Evolutionary conservation across 1,284 basidiomycete genomes (phyloP), one percentile per base, ranked within the genome.

Genomic region (Stygiomarasmius scandens): DNA sequence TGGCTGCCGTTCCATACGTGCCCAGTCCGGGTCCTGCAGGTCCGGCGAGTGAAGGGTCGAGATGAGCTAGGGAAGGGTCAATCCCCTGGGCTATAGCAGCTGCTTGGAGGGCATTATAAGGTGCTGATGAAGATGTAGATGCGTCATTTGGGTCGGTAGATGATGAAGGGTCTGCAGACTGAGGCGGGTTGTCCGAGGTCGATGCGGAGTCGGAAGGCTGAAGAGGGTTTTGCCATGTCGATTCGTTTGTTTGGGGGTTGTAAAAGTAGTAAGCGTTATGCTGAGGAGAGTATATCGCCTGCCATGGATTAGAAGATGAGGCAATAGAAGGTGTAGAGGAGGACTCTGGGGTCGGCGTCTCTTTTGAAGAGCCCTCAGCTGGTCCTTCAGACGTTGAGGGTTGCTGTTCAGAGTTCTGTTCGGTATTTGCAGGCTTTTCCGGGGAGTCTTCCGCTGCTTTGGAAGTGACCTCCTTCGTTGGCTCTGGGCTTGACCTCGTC

Each of bases 231-330:
- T 79, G 78, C 94, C 94, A 96, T 22, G 94, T 95, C 34, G 93
- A 95, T 74, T 94, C 86, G 58, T 88, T 79, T 0, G 92, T 93
- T 56, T 76, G 71, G 12, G 85, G 64, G 74, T 95, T 95, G 83
- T 85, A 92, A 76, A 95, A 95, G 74, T 95, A 96, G 77, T 94
- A 95, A 16, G 90, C 84, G 71, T 85, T 90, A 74, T 92, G 85
- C 59, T 87, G 80, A 0, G 91, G 84, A 1, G 93, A 87, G 78
- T 84, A 95, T 41, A 96, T 84, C 24, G 93, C 93, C 72, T 95
- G 93, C 93, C 93, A 95, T 61, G 80, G 74, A 45, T 70, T 64
- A 38, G 50, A 46, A 14, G 34, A 22, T 8, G 50, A 20, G 47
- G 32, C 22, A 14, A 43, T 32, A 24, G 27, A 23, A 36, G 20